phyloP scores from a whole-genome alignment of 176 grass and related monocot species.

The Lolium multiflorum region DNA sequence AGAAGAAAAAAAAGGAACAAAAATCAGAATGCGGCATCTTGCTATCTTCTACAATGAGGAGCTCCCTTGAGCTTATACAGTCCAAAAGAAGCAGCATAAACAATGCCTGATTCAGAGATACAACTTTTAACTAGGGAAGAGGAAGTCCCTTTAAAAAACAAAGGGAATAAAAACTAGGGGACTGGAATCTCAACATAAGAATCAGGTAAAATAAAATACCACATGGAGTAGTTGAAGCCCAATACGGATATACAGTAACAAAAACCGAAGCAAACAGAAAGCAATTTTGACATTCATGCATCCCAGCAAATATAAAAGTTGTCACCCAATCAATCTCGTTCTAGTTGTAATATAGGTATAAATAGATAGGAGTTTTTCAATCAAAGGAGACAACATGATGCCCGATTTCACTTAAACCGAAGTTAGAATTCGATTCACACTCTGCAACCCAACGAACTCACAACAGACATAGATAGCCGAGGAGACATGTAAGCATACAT shows the following conservation, averaged over 20 bases:
- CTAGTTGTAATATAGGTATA: background rate
- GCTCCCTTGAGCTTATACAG: background rate
- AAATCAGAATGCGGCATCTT: too few relatives aligned
- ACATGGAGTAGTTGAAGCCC: background rate
- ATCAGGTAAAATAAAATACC: background rate
- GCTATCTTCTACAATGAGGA: background rate
- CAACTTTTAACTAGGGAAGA: background rate
- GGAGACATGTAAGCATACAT: too few relatives aligned
- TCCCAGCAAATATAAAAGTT: background rate
- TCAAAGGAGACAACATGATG: too few relatives aligned
- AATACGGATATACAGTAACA: too few relatives aligned
- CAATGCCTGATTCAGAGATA: conserved; percentile 17
- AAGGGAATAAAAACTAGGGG: background rate
- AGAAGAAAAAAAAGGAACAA: too few relatives aligned
- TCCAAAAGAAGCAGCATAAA: conserved; percentile 18
- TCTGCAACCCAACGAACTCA: too few relatives aligned
- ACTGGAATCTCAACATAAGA: background rate
- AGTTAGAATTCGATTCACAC: too few relatives aligned
- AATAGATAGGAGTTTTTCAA: background rate
- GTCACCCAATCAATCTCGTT: background rate
- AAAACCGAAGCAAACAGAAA: background rate
- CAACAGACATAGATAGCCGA: too few relatives aligned
- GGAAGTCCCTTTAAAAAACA: too few relatives aligned
- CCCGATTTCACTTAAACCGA: too few relatives aligned
- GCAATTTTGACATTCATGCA: background rate